Percentiles rank a stretch among this genome's conserved stretches.
phyloP scores from a whole-genome alignment of 2,329 filamentous ascomycete genomes.

The Aspergillus ochraceus region DNA sequence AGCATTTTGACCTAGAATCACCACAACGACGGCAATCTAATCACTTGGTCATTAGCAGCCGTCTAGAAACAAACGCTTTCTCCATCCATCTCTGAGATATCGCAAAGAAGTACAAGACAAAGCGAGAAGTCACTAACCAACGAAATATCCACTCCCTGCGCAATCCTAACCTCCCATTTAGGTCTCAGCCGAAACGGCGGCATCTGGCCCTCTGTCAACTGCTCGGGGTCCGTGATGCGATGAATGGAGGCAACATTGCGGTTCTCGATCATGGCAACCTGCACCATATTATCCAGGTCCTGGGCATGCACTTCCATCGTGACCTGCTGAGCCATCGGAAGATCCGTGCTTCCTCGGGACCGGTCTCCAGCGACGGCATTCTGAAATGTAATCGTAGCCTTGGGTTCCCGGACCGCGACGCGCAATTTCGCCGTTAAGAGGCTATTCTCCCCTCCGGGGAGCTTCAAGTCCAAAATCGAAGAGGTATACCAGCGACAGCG shows the following conservation, averaged over 20 bases:
- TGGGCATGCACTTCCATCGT: constrained; percentile 12
- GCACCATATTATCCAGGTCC: constrained; percentile 16
- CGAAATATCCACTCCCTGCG: constrained; percentile 17
- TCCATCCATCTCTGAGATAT: too few species aligned
- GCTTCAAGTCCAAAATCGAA: constrained; percentile 10
- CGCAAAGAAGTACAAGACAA: too few species aligned
- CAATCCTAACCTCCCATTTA: constrained; percentile 17
- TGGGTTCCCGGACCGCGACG: constrained; percentile 14
- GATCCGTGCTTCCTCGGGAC: background rate
- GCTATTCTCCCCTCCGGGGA: constrained; percentile 10
- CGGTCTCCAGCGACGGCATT: constrained; percentile 1
- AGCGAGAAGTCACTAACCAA: constrained; percentile 8
- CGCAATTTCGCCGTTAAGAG: constrained; percentile 16
- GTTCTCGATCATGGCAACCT: constrained; percentile 14
- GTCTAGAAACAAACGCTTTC: background rate
- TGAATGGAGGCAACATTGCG: constrained; percentile 12
- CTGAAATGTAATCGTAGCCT: constrained; percentile 13
- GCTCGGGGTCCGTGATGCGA: constrained; percentile 10
- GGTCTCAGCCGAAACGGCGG: constrained; percentile 18
- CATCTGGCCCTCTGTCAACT: constrained; percentile 16
- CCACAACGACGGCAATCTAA: constrained; percentile 17
- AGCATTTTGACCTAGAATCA: constrained; percentile 17
- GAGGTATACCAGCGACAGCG: constrained; percentile 18
- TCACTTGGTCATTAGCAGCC: background rate
- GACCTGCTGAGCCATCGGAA: background rate